Evolutionary conservation across 805 yeast species (phyloP), one percentile per base, ranked within the genome.

Genomic region (Cyberlindnera mrakii): DNA sequence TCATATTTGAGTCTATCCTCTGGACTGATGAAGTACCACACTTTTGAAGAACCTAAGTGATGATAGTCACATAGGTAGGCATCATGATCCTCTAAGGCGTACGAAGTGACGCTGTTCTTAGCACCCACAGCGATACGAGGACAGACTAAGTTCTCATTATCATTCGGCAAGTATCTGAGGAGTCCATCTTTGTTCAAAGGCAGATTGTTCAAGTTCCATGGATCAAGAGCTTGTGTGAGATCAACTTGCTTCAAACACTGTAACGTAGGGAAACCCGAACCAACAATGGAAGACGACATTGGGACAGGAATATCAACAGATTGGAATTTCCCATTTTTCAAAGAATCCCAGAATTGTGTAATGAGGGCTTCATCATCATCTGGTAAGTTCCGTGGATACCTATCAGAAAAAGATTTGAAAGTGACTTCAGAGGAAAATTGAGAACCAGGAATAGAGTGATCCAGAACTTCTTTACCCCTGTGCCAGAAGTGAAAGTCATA

Each of bases 1-100:
- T 82, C 86, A 54, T 74, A 81, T 43, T 71, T 72, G 3, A 59
- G 69, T 41, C 71, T 70, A 40, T 76, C 77, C 52, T 66, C 64
- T 14, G 80, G 82, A 0, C 82, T 74, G n/a, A 83, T 68, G 43
- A 80, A 71, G 47, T 77, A 80, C 85, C 87, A 80, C 16, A 74
- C 53, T 53, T 72, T 75, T 13, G 67, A 53, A 6, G 74, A 74
- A 3, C 89, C 90, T 39, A 67, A 50, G 48, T 77, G 78, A 37
- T 71, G 75, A 47, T 71, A 81, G 53, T 77, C 78, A 25, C 72
- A 62, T 10, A 66, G 54, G 35, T 78, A 77, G 3, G 82, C 58
- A 57, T 74, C 76, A 47, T 77, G 83, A 49, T 82, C 89, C 50
- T 77, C 85, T 42, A 71, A 59, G 17, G 62, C 58, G 87, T 87